Evolutionary conservation across 805 yeast species (phyloP), one percentile per base, ranked within the genome.

Genomic region (Candida ascalaphidarum): DNA sequence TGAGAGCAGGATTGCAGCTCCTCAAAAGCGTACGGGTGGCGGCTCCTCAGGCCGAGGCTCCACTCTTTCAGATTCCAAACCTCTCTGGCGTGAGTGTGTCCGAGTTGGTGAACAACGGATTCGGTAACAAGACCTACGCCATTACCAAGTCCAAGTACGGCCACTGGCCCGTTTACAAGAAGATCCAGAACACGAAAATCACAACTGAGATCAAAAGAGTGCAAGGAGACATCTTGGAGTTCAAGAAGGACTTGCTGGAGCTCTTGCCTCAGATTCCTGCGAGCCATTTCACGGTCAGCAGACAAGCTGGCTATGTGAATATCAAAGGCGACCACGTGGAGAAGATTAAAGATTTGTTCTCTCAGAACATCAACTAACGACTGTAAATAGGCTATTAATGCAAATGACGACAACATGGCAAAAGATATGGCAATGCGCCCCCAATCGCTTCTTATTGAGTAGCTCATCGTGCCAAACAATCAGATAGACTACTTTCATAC

Each of bases 81-180:
- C n/a, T n/a, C n/a, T n/a, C n/a, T n/a, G n/a, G n/a, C n/a, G n/a
- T n/a, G n/a, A n/a, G n/a, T n/a, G n/a, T n/a, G n/a, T n/a, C n/a
- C n/a, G 33, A 39, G 16, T 41, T 41, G 14, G 43, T 41, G 23
- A 41, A 41, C 31, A 41, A 40, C 28, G 60, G 54, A 21, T 65
- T 50, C 34, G 65, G 60, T 26, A 35, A 30, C 14, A 47, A 57
- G 5, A 52, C 55, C 25, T 72, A 72, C 41, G 47, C 41, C 43
- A 46, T 72, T 18, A 37, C 53, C 14, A 74, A 80, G 49, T 65
- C 83, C 6, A 54, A 67, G 11, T 63, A 58, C 26, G 85, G 89
- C 4, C 75, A 80, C 47, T 62, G 86, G 48, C 95, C 95, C n/a
- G 81, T 85, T 2, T 85, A 85, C 56, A 63, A 70, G 29, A 84